Evolutionary conservation across 495 filamentous ascomycete genomes (phyloP).

Genomic region (Talaromyces borbonicus): DNA sequence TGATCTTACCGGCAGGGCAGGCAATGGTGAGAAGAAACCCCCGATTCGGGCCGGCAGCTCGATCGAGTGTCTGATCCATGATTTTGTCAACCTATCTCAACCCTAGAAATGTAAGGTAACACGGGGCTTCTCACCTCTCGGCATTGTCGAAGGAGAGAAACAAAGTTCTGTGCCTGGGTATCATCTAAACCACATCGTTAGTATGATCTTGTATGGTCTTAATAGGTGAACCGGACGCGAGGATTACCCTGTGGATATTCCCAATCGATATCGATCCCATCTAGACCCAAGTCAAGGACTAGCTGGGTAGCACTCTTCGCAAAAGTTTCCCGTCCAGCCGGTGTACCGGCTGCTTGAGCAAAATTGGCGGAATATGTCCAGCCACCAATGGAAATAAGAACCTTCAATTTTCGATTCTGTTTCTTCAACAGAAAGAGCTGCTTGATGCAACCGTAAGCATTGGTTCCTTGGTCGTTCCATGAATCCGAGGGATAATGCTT

Average conservation of each 20-base stretch:
- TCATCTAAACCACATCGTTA: slow-evolving; percentile 23
- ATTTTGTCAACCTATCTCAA: background rate
- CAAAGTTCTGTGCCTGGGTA: slow-evolving; percentile 55
- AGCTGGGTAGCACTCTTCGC: slow-evolving; percentile 59
- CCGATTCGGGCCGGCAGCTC: slow-evolving; percentile 42
- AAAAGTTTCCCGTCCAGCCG: slow-evolving; percentile 59
- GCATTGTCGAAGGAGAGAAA: slow-evolving; percentile 58
- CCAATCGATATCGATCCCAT: slow-evolving; percentile 33
- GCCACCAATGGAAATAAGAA: slow-evolving; percentile 87
- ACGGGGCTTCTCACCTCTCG: slow-evolving; percentile 45
- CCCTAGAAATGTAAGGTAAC: no score
- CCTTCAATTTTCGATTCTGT: slow-evolving; percentile 76
- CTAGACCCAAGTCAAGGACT: slow-evolving; percentile 57
- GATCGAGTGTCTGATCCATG: slow-evolving; percentile 44
- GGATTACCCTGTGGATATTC: slow-evolving; percentile 9
- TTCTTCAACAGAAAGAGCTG: slow-evolving; percentile 89
- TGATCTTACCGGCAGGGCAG: slow-evolving; percentile 35
- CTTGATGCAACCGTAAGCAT: slow-evolving; percentile 61
- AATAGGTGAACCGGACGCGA: background rate
- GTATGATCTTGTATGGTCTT: background rate
- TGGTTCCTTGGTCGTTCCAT: slow-evolving; percentile 35
- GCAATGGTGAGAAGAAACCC: slow-evolving; percentile 74
- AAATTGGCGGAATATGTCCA: slow-evolving; percentile 96
- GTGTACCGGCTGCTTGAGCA: slow-evolving; percentile 50
- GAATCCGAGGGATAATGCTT: slow-evolving; percentile 54